Base-by-base conservation (phyloP, 306 rosid species). In the Ceratonia siliqua region DNA sequence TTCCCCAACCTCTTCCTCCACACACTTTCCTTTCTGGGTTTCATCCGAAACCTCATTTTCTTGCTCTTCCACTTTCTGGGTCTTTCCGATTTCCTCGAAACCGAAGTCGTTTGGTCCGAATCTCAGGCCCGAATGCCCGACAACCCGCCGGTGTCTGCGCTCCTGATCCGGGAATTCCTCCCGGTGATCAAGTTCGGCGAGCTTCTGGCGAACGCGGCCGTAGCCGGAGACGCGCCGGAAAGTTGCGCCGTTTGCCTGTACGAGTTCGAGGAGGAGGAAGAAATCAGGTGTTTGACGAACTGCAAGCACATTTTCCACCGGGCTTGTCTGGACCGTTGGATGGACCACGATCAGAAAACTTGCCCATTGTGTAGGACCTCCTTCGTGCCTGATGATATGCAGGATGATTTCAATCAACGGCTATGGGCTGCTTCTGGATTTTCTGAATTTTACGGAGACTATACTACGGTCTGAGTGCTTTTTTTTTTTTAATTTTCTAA, bases 241-340 rank as follows among this genome's bases (percentile, higher is more conserved):
- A 82, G 91, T 30, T 93, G 98, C 58, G 96, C 92, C 2, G 98
- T 93, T 0, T 93, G 98, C 32, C 81, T 93, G 6, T 73, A 78
- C 68, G 98, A 93, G 17, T 91, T 93, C 48, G 79, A 84, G 17
- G 83, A 14, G 1, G 89, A 76, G 68, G 97, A 88, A 6, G 98
- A 91, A 76, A 85, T 93, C 86, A 83, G 98, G 82, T 78, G 92
- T 27, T 80, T 91, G 82, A 76, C 86, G 63, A 93, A 93, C 72
- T 93, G 98, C 54, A 86, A 62, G 74, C 98, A 93, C 93, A 87
- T 93, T 52, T 93, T 93, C 79, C 98, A 93, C 77, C 58, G 89
- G 66, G 73, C 82, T 6, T 93, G 98, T 73, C 66, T 93, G 67
- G 98, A 93, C 89, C 91, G 98, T 75, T 93, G 98, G 98, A 86